These are phyloP conservation scores for Hypomontagnella monticulosa DNA, from an alignment of 495 filamentous ascomycete genomes.

Conservation along the genomic window DNA sequence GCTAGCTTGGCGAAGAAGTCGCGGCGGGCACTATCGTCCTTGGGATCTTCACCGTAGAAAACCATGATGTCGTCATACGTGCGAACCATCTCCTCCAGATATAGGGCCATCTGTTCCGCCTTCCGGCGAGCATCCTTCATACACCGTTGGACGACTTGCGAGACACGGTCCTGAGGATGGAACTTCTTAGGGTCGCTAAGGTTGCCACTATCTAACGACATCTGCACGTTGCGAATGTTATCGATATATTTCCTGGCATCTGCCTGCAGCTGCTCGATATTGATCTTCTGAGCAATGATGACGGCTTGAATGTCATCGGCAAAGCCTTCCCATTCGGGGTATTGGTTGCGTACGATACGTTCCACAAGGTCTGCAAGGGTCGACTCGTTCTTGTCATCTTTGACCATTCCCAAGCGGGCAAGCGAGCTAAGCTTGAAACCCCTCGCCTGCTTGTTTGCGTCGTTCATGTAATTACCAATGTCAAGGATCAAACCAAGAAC, in stretches of 20 bases:
- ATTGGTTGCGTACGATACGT: conserved; percentile 94
- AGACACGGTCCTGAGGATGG: conserved; percentile 95
- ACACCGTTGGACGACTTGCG: conserved; percentile 86
- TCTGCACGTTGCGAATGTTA: conserved; percentile 92
- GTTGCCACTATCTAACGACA: conserved; percentile 90
- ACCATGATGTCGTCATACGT: conserved; percentile 95
- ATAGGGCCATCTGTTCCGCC: conserved; percentile 94
- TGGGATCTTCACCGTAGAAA: conserved; percentile 94
- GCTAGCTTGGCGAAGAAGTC: conserved; percentile 97
- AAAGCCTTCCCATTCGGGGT: conserved; percentile 94
- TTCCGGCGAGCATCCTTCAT: conserved; percentile 98
- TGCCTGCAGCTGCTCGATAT: conserved; percentile 86
- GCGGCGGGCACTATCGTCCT: conserved; percentile 90
- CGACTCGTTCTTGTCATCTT: conserved; percentile 97
- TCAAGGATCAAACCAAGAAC: conserved; percentile 95
- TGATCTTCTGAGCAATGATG: conserved; percentile 86
- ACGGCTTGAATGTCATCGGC: conserved; percentile 85
- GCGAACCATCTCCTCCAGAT: conserved; percentile 90
- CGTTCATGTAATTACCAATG: conserved; percentile 99
- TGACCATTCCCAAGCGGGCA: conserved; percentile 94
- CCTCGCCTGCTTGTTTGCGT: conserved; percentile 95
- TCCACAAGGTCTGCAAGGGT: conserved; percentile 98
- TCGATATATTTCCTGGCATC: conserved; percentile 96
- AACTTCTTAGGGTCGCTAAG: conserved; percentile 97
- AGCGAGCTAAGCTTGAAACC: conserved; percentile 98